Conservation (phyloP, 805 yeast genomes). For the Novakomyces olei region DNA sequence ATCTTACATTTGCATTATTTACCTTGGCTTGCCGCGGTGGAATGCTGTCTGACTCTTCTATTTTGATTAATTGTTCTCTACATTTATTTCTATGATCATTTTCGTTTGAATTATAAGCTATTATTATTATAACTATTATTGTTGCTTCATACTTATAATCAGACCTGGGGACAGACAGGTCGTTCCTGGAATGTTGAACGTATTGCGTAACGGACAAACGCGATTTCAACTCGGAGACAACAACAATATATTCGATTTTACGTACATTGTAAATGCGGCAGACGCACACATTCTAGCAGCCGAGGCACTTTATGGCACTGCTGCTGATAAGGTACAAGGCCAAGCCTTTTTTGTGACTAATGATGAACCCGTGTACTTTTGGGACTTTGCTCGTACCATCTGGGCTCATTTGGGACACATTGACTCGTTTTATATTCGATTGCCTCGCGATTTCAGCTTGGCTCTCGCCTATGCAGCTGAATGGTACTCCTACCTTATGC, state of each 20-base stretch:
- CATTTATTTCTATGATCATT: too few relatives aligned
- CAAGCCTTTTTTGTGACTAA: slow-evolving; percentile 79
- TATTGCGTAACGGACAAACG: slow-evolving; percentile 65
- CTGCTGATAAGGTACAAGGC: slow-evolving; percentile 37
- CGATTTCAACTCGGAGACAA: slow-evolving; percentile 89
- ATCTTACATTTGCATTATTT: too few relatives aligned
- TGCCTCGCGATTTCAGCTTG: slow-evolving; percentile 57
- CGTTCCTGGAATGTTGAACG: slow-evolving; percentile 75
- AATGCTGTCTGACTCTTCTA: too few relatives aligned
- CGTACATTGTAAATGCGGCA: slow-evolving; percentile 96
- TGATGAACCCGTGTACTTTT: slow-evolving; percentile 84
- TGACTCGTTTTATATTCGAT: slow-evolving; percentile 43
- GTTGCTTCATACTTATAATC: not conserved
- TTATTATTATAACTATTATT: not conserved
- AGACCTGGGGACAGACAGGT: slow-evolving; percentile 94
- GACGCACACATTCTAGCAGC: slow-evolving; percentile 92
- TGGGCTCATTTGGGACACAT: slow-evolving; percentile 92
- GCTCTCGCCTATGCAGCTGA: slow-evolving; percentile 64
- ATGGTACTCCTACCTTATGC: slow-evolving; percentile 40
- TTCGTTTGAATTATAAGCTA: too few relatives aligned
- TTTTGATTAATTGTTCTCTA: too few relatives aligned
- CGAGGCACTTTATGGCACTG: slow-evolving; percentile 35
- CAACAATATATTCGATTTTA: slow-evolving; percentile 84
- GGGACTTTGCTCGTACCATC: slow-evolving; percentile 90
- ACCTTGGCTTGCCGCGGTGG: too few relatives aligned